phyloP scores from a whole-genome alignment of 352 stramenopile species.

The Phytophthora europaea region DNA sequence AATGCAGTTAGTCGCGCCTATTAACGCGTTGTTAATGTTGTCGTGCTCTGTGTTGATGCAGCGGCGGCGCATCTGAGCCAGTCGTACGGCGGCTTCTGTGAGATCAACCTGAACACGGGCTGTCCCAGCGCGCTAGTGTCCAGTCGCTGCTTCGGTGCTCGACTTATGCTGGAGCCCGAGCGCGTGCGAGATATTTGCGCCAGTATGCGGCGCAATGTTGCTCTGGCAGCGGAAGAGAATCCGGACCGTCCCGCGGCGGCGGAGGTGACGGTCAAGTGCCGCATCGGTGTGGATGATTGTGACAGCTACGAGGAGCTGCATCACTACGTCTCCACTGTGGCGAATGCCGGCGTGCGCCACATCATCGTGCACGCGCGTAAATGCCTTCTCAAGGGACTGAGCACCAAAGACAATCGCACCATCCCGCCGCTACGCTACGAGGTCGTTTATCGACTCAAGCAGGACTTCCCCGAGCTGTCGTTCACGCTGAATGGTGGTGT shows the following conservation, averaged over 20 bases:
- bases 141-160: slow-evolving; percentile 95
- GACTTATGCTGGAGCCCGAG: slow-evolving; percentile 97
- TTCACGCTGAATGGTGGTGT: slow-evolving; percentile 99
- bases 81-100: slow-evolving; percentile 92
- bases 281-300: slow-evolving; percentile 97
- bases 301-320: slow-evolving; percentile 94
- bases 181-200: slow-evolving; percentile 94
- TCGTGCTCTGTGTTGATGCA: slow-evolving; percentile 17
- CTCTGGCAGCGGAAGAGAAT: slow-evolving; percentile 34
- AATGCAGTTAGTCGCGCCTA: neutral
- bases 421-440: slow-evolving; percentile 98
- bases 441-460: slow-evolving; percentile 93
- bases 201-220: slow-evolving; percentile 77
- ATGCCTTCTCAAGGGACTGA: slow-evolving; percentile 96
- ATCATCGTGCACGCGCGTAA: slow-evolving; percentile 99
- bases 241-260: slow-evolving; percentile 34
- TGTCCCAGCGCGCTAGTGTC: slow-evolving; percentile 92
- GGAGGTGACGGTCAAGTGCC: slow-evolving; percentile 98
- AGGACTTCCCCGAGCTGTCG: slow-evolving; percentile 96
- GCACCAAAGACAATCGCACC: slow-evolving; percentile 97
- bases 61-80: slow-evolving; percentile 81
- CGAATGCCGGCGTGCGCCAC: slow-evolving; percentile 91
- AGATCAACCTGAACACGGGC: slow-evolving; percentile 98
- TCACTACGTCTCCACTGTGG: slow-evolving; percentile 95
- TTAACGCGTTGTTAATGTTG: slow-evolving; percentile 6